A percentile compares a stretch with the other conserved stretches of the same genome.
Conservation (phyloP, 2,329 filamentous ascomycete genomes). For the Lojkania enalia region DNA sequence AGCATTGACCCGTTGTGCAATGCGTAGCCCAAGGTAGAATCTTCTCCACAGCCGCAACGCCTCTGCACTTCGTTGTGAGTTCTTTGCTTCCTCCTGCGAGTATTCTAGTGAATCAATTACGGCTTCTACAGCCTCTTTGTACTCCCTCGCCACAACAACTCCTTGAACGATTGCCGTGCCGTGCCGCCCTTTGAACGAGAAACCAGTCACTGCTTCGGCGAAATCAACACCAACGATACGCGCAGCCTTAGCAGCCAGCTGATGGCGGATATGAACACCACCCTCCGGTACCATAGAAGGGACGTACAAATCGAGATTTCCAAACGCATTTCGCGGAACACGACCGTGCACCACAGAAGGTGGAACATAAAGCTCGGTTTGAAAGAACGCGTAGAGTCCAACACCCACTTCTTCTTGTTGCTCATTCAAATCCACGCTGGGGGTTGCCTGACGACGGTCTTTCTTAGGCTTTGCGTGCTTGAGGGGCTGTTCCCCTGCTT, state of each 20-base stretch:
- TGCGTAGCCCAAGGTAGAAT: conserved; percentile 64
- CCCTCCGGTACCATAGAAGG: conserved; percentile 66
- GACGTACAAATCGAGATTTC: conserved; percentile 66
- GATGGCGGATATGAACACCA: conserved; percentile 59
- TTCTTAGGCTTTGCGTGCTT: conserved; percentile 62
- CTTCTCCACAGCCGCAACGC: conserved; percentile 62
- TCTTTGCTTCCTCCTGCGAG: conserved; percentile 64
- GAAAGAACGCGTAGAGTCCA: conserved; percentile 62
- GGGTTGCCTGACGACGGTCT: conserved; percentile 26
- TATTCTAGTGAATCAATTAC: conserved; percentile 70
- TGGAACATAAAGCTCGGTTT: conserved; percentile 72
- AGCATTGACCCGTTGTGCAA: conserved; percentile 72
- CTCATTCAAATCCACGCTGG: conserved; percentile 38
- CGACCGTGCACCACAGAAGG: conserved; percentile 74
- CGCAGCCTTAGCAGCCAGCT: conserved; percentile 70
- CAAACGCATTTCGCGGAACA: conserved; percentile 65
- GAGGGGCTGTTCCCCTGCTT: conserved; percentile 73
- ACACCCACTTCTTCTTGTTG: conserved; percentile 51
- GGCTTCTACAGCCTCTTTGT: conserved; percentile 70
- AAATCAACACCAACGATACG: conserved; percentile 79
- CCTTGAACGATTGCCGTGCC: conserved; percentile 84
- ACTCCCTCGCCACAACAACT: conserved; percentile 73
- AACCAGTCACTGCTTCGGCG: conserved; percentile 86
- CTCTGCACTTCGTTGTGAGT: conserved; percentile 56
- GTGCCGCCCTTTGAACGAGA: conserved; percentile 81